Evolutionary conservation across 1,284 basidiomycete species (phyloP), one percentile per base, ranked within the genome.

Genomic region (Boletellus deceptivus): DNA sequence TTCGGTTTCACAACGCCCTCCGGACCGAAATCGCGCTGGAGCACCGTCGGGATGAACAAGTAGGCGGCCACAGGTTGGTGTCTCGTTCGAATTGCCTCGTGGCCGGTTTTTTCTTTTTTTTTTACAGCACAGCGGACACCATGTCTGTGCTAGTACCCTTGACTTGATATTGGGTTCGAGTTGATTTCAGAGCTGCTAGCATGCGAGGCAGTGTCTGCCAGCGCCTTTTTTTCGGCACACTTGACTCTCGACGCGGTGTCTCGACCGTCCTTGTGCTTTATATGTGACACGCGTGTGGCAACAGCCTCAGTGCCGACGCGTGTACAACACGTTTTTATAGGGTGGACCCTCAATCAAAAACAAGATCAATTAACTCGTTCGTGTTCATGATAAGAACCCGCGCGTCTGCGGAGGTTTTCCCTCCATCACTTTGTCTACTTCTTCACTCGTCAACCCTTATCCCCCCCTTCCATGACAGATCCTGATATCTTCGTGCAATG

Each of bases 251-350:
- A 31, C 29, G 11, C 11, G 29, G 29, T 13, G 29, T 13, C 11
- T 31, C 29, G 29, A 31, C 50, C 48, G n/a, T 35, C 20, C 22
- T 43, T 11, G 20, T 34, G 42, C 29, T 31, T 31, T 13, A 31
- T 13, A 31, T 31, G 29, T 31, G 29, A 31, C 29, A 31, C 29
- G 29, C 29, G 29, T 31, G 38, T 38, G 50, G 65, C 48, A 69
- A 67, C 65, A 67, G 65, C 69, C 69, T 65, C 53, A 31, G 29
- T 31, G 51, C 40, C 56, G 54, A 52, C 66, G 64, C 65, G 61
- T 67, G 65, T 56, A 51, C 46, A 64, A 70, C 65, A 67, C 65
- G 65, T 71, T 69, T 69, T 68, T 53, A 29, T 70, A 69, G 63
- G 65, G 64, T 68, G 65, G 66, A 70, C 65, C 69, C 69, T 50